Base-by-base conservation (phyloP, 176 grass and related monocot genomes). In the Cymbopogon citratus region DNA sequence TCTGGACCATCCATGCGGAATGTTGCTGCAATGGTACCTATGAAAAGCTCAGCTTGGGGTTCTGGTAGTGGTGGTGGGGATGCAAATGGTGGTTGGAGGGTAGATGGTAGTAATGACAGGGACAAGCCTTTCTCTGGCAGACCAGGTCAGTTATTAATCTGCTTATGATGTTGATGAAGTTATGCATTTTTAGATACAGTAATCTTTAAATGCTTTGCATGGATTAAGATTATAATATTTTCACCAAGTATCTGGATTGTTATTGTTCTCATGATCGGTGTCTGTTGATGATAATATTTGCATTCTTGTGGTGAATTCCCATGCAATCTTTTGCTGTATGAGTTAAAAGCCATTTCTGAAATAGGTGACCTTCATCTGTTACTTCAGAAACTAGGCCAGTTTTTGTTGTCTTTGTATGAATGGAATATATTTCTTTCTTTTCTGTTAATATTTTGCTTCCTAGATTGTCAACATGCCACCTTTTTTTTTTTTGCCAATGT, bases 11-110 rank as follows among this genome's bases (percentile, higher is more conserved):
- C 97, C 60, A 56, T 83, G 36, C 82, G 92, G 44, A 88, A 91
- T 80, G 85, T 94, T 79, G 92, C 92, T 59, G 92, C 95, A 52
- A 89, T 91, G 86, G 95, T 98, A 35, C 95, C 92, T 29, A 98
- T 90, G 92, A 91, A 93, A 84, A 94, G 23, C 74, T 68, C 86
- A 63, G 78, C 27, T 43, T 94, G 81, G 80, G 87, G 66, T 63
- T 90, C 81, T 34, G 80, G 71, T 24, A 52, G 23, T 11, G 66
- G 48, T 51, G 48, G 60, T 65, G 88, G 87, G 69, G 92, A 77
- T 5, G 43, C 26, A 70, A 86, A 88, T 76, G 90, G 90, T 75
- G 84, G 86, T 26, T 86, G 90, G 81, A 87, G 86, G 71, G 87
- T 1, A 79, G 84, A 92, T 66, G 74, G 79, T 13, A 90, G 84